Evolutionary conservation across 139 green algal species (phyloP), one percentile per base, ranked within the genome.

Genomic region (Chlorella sp.): DNA sequence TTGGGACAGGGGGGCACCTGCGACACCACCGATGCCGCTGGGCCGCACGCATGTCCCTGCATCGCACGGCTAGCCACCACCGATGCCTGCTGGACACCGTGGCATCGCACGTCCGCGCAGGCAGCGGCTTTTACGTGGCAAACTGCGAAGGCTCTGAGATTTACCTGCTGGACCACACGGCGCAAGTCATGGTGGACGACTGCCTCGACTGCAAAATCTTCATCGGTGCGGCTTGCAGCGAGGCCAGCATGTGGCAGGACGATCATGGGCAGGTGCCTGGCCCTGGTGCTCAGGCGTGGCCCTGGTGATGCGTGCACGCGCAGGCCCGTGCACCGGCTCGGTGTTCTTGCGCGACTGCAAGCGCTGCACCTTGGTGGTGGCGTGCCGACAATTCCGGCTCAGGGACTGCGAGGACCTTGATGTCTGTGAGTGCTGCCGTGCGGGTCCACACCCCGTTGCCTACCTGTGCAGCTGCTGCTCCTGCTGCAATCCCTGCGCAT

Each of bases 291-390:
- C n/a, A n/a, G n/a, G n/a, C n/a, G n/a, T n/a, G n/a, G n/a, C n/a
- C n/a, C n/a, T n/a, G n/a, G 42, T 55, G 42, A 10, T 24, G 10
- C 42, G 10, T 55, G 42, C 17, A 10, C 10, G 5, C 55, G 24
- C 66, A 79, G 74, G 68, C 27, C 74, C 74, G 6, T 74, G 67
- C 4, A 68, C 73, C 51, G 74, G 74, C 27, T 75, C 68, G 2
- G 62, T 80, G 1, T 80, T 80, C 49, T 29, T 75, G 6, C 60
- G 74, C 6, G 74, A 80, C 68, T 80, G 74, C 32, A 5, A 29
- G 6, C 31, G 67, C 42, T 74, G 68, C 36, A 68, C 26, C 0
- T 26, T 80, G 32, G 64, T 35, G 3, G 74, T 80, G 42, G 74
- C 74, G 0, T 23, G 68, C 2, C 68, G 74, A 10, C 74, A 80